Conservation (phyloP, 495 filamentous ascomycete species). For the Chaetomidium leptoderma region DNA sequence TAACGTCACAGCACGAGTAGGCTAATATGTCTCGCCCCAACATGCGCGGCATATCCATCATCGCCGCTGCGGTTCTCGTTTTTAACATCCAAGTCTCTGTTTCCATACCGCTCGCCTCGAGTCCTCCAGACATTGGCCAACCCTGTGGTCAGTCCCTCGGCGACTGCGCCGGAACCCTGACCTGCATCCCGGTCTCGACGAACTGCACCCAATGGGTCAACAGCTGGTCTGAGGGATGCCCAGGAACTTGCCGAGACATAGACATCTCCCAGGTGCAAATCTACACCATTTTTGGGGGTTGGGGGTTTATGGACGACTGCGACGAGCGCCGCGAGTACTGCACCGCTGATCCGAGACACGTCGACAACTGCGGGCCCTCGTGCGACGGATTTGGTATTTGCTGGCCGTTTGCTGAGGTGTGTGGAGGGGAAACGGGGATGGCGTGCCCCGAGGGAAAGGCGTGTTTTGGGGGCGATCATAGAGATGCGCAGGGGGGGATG, state of each 20-base stretch:
- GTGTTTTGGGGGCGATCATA: constrained; percentile 14
- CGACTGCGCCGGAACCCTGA: constrained; percentile 17
- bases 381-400: constrained; percentile 21
- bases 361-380: constrained; percentile 13
- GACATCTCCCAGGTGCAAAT: constrained; percentile 9
- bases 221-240: neutral
- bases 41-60: neutral
- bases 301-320: constrained; percentile 17
- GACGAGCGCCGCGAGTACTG: constrained; percentile 16
- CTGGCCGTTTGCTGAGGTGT: constrained; percentile 8
- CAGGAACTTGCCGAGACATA: constrained; percentile 16
- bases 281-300: constrained; percentile 22
- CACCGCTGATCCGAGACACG: constrained; percentile 11
- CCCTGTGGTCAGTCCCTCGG: constrained; percentile 11
- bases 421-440: constrained; percentile 1
- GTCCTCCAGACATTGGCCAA: neutral
- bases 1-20: too few relatives aligned
- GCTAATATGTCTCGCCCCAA: neutral
- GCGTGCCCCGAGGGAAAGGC: constrained; percentile 10
- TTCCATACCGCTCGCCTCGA: neutral
- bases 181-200: constrained; percentile 18
- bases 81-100: neutral
- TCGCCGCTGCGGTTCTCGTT: neutral
- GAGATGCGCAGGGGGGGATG: too few relatives aligned
- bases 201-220: constrained; percentile 14